phyloP scores from a whole-genome alignment of 164 flowering plant genomes.

The Taxillus chinensis region DNA sequence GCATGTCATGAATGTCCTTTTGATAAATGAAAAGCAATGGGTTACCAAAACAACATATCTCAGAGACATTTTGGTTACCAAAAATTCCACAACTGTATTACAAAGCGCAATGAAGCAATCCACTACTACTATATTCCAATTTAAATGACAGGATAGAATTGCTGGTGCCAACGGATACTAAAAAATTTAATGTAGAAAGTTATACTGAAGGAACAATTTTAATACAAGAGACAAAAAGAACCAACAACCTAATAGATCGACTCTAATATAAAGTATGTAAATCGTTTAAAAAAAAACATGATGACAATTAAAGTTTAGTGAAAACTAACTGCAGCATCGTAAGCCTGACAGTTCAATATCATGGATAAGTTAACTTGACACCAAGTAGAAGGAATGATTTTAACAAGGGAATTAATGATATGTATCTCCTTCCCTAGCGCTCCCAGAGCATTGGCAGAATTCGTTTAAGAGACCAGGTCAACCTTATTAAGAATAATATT shows the following conservation, averaged over 20 bases:
- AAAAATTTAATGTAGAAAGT: too few species aligned
- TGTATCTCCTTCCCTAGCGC: constrained; percentile 73
- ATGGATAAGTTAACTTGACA: constrained; percentile 82
- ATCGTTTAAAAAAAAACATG: background rate
- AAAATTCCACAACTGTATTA: too few species aligned
- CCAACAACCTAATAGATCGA: background rate
- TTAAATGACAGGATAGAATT: too few species aligned
- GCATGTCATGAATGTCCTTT: too few species aligned
- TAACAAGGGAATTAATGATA: constrained; percentile 72
- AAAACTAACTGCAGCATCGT: constrained; percentile 64
- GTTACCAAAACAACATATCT: too few species aligned
- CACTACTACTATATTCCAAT: too few species aligned
- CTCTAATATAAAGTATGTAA: background rate
- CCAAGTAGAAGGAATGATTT: constrained; percentile 49
- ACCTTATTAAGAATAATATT: constrained; percentile 87
- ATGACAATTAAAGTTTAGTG: constrained; percentile 4
- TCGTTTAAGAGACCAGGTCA: constrained; percentile 69
- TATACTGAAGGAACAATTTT: too few species aligned
- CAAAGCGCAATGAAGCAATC: too few species aligned
- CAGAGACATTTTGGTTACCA: too few species aligned
- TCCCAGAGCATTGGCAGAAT: constrained; percentile 31
- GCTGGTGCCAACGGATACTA: too few species aligned
- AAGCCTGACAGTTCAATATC: constrained; percentile 65
- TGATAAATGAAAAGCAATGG: too few species aligned
- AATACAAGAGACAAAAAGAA: too few species aligned